These are phyloP conservation scores for Russula foetens DNA, from an alignment of 768 basidiomycete genomes.

Conservation along the genomic window DNA sequence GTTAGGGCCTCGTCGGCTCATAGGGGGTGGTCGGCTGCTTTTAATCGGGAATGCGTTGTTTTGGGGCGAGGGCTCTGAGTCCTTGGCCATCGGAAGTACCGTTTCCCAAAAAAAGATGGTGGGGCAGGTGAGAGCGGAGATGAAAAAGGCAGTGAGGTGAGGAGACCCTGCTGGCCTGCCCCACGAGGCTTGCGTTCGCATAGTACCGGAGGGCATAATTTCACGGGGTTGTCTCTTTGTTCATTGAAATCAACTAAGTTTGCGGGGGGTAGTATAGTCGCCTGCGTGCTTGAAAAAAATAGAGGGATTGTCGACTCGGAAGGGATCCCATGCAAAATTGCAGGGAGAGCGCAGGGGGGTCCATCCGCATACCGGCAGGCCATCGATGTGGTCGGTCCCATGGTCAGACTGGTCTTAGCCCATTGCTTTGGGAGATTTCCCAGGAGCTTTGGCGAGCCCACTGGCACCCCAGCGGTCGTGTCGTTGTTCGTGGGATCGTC, in stretches of 20 bases:
- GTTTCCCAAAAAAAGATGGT: conserved; percentile 1
- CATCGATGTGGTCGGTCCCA: background rate
- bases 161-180: background rate
- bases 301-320: background rate
- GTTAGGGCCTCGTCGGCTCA: background rate
- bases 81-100: background rate
- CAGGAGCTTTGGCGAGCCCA: background rate
- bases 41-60: background rate
- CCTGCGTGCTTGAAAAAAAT: background rate
- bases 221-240: background rate
- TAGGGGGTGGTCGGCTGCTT: background rate
- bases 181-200: conserved; percentile 7
- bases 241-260: background rate
- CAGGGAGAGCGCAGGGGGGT: background rate
- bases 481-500: background rate
- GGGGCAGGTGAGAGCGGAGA: conserved; percentile 4
- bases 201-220: background rate
- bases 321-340: too few species aligned
- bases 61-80: background rate
- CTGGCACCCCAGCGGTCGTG: too few species aligned
- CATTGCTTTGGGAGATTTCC: background rate
- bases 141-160: conserved; percentile 9
- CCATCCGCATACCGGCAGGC: background rate
- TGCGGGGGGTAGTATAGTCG: background rate
- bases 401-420: background rate